These are phyloP conservation scores for Aspergillus piperis DNA, from an alignment of 2,329 filamentous ascomycete genomes.

Conservation along the genomic window DNA sequence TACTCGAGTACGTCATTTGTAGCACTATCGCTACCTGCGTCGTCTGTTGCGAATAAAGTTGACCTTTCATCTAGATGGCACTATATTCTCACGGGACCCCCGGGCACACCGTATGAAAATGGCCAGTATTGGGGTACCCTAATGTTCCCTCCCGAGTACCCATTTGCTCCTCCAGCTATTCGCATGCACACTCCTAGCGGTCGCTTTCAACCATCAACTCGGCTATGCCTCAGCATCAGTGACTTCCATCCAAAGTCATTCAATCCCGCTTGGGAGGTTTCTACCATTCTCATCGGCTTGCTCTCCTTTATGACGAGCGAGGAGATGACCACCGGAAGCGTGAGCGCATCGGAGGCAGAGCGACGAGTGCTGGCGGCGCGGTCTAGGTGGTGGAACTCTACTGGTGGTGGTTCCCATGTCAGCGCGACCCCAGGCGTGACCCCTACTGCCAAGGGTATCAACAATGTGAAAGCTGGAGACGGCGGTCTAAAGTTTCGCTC, in stretches of 20 bases:
- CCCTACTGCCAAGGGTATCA: slow-evolving; percentile 67
- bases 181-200: slow-evolving; percentile 98
- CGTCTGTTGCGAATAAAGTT: slow-evolving; percentile 8
- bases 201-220: slow-evolving; percentile 88
- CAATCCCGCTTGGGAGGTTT: slow-evolving; percentile 98
- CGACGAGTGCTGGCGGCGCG: slow-evolving; percentile 74
- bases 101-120: slow-evolving; percentile 87
- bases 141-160: slow-evolving; percentile 93
- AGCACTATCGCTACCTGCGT: background rate
- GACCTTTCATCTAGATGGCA: slow-evolving; percentile 66
- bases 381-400: slow-evolving; percentile 95
- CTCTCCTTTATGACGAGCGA: slow-evolving; percentile 98
- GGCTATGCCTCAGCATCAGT: slow-evolving; percentile 91
- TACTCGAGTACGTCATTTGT: slow-evolving; percentile 71
- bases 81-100: slow-evolving; percentile 92
- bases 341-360: slow-evolving; percentile 75
- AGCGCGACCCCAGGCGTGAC: slow-evolving; percentile 53
- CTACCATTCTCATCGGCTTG: slow-evolving; percentile 90
- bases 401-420: slow-evolving; percentile 74
- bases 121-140: slow-evolving; percentile 99
- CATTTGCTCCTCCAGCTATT: slow-evolving; percentile 94
- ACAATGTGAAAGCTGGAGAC: slow-evolving; percentile 81
- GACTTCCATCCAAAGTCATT: slow-evolving; percentile 98
- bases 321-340: slow-evolving; percentile 94
- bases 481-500: slow-evolving; percentile 84